Conservation (phyloP, 1,284 basidiomycete species). For the Malassezia psittaci region DNA sequence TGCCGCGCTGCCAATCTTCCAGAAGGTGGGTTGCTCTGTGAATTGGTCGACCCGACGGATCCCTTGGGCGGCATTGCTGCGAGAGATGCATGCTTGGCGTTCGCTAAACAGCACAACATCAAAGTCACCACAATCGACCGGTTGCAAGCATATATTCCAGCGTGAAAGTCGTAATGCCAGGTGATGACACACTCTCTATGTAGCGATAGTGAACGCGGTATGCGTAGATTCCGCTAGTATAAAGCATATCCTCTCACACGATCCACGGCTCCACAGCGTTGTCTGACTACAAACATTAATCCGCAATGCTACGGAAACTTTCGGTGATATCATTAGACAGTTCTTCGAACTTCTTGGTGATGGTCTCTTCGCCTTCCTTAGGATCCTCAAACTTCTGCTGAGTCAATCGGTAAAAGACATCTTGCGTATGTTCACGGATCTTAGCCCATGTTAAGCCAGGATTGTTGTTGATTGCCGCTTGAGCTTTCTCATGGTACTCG, state of each 20-base stretch:
- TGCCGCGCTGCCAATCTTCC: conserved; percentile 69
- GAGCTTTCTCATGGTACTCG: conserved; percentile 81
- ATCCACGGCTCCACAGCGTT: not conserved
- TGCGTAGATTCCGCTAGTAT: too few relatives aligned
- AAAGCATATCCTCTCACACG: too few relatives aligned
- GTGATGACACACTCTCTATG: not conserved
- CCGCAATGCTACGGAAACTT: conserved; percentile 41
- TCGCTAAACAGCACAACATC: conserved; percentile 81
- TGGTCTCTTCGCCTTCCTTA: conserved; percentile 45
- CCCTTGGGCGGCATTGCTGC: conserved; percentile 85
- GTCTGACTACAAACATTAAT: conserved; percentile 17
- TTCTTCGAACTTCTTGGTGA: conserved; percentile 37
- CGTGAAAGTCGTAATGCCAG: not conserved
- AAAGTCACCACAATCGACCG: conserved; percentile 86
- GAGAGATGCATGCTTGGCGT: conserved; percentile 81
- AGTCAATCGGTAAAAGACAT: conserved; percentile 87
- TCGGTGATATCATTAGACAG: conserved; percentile 42
- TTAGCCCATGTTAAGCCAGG: conserved; percentile 83
- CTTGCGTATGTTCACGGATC: conserved; percentile 75
- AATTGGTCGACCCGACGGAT: conserved; percentile 81
- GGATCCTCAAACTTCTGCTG: conserved; percentile 92
- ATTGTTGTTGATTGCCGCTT: conserved; percentile 61
- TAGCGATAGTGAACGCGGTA: too few relatives aligned
- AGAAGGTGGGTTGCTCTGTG: conserved; percentile 77
- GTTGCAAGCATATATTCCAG: conserved; percentile 32